Conservation (phyloP, 139 green algal genomes). For the Chlorella sp. region DNA sequence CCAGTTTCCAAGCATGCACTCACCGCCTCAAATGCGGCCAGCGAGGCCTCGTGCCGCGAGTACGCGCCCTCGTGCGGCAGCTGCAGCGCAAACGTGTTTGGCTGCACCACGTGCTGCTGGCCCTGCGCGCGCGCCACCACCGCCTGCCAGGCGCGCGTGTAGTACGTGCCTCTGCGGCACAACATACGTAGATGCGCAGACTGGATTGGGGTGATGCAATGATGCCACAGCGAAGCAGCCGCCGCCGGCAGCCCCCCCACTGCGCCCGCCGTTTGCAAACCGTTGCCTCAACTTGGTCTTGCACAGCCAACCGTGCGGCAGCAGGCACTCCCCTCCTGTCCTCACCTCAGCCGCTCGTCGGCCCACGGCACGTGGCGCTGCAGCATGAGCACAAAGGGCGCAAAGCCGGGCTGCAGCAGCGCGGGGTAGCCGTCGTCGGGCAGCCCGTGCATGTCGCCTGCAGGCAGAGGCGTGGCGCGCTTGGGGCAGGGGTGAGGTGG, state of each 20-base stretch:
- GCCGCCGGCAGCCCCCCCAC: too few species aligned
- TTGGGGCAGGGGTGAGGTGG: not conserved
- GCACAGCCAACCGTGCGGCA: too few species aligned
- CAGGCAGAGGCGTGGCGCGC: not conserved
- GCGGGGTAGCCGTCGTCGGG: slow-evolving; percentile 19
- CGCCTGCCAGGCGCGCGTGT: slow-evolving; percentile 25
- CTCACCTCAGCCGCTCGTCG: slow-evolving; percentile 23
- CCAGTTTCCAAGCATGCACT: not conserved
- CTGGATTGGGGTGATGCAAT: too few species aligned
- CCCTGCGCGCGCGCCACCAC: not conserved
- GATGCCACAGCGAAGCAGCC: too few species aligned
- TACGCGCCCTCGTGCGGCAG: slow-evolving; percentile 10
- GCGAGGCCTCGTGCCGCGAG: not conserved
- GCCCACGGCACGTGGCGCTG: slow-evolving; percentile 28
- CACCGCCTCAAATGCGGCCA: slow-evolving; percentile 8
- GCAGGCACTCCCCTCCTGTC: too few species aligned
- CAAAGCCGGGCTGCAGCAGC: slow-evolving; percentile 22
- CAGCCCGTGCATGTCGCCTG: slow-evolving; percentile 28
- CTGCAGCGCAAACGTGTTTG: slow-evolving; percentile 25
- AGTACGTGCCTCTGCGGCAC: slow-evolving; percentile 19
- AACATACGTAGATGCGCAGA: too few species aligned
- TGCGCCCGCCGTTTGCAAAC: too few species aligned
- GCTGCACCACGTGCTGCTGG: slow-evolving; percentile 26
- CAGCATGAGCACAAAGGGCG: slow-evolving; percentile 24
- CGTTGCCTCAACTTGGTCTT: too few species aligned